A percentile compares a stretch with the other conserved stretches of the same genome.
phyloP scores from a whole-genome alignment of 768 basidiomycete genomes.

The Tylopilus balloui region DNA sequence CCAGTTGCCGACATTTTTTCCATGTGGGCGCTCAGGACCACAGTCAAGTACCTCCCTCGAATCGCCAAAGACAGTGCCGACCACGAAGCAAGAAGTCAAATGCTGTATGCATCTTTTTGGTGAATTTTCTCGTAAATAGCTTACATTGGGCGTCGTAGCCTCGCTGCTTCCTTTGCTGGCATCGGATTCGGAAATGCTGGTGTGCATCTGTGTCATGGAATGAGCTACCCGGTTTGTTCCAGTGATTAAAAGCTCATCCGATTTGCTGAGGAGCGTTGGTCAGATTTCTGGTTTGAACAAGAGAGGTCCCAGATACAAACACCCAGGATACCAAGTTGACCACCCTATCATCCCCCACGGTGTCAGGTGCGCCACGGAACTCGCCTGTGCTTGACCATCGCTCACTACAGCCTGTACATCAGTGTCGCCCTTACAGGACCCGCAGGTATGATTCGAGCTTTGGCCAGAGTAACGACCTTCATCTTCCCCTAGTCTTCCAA shows the following conservation, averaged over 20 bases:
- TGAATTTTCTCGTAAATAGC: background rate
- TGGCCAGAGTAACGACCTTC: background rate
- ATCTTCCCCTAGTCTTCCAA: slow-evolving; percentile 63
- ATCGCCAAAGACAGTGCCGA: slow-evolving; percentile 78
- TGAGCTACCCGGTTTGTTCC: slow-evolving; percentile 73
- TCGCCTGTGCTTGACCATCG: background rate
- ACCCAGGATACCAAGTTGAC: slow-evolving; percentile 82
- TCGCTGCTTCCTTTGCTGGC: slow-evolving; percentile 91
- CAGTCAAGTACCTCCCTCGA: slow-evolving; percentile 84
- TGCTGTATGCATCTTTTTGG: slow-evolving; percentile 59
- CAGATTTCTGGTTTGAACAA: slow-evolving; percentile 95
- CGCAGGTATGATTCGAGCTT: slow-evolving; percentile 47
- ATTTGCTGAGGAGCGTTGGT: slow-evolving; percentile 1
- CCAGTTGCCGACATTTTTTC: slow-evolving; percentile 96
- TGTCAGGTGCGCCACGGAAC: slow-evolving; percentile 47
- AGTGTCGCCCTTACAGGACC: slow-evolving; percentile 88
- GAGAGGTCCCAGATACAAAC: slow-evolving; percentile 86
- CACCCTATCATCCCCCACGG: slow-evolving; percentile 93
- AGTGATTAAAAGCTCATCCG: background rate
- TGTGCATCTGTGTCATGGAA: slow-evolving; percentile 86
- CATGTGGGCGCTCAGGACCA: slow-evolving; percentile 86
- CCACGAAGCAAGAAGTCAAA: slow-evolving; percentile 79
- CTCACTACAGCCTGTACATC: slow-evolving; percentile 6
- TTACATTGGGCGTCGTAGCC: slow-evolving; percentile 36
- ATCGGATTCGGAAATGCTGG: slow-evolving; percentile 95